phyloP scores from a whole-genome alignment of 306 rosid genomes.

The Citrullus amarus region DNA sequence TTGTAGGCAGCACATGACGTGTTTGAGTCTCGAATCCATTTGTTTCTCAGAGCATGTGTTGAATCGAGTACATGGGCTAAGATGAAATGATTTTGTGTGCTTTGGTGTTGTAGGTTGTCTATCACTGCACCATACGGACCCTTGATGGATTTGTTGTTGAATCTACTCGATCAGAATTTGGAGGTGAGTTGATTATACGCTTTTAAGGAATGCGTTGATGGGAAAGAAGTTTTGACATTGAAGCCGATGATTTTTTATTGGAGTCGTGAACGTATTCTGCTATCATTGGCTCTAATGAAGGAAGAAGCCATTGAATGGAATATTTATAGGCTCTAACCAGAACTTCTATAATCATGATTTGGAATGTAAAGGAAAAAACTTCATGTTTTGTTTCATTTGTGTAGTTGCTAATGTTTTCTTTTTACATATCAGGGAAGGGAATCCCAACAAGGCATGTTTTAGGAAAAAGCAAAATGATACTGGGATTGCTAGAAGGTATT shows the following conservation, averaged over 20 bases:
- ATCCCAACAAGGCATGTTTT: constrained; percentile 55
- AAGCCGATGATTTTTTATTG: not conserved
- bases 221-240: not conserved
- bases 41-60: not conserved
- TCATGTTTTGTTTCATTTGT: not conserved
- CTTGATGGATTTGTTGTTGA: constrained; percentile 84
- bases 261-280: not conserved
- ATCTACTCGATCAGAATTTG: constrained; percentile 56
- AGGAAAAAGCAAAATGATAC: constrained; percentile 84
- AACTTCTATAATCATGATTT: not conserved
- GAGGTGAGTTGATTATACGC: constrained; percentile 47
- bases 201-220: not conserved
- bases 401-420: constrained; percentile 6
- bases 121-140: constrained; percentile 67
- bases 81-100: not conserved
- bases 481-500: constrained; percentile 89
- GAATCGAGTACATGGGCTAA: not conserved
- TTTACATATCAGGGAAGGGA: constrained; percentile 53
- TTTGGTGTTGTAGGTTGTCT: constrained; percentile 49
- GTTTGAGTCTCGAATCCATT: not conserved
- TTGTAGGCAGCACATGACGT: not conserved
- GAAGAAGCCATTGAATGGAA: not conserved
- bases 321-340: not conserved
- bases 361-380: not conserved
- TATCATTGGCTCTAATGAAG: not conserved